phyloP scores from a whole-genome alignment of 2,329 filamentous ascomycete species.

The Aschersonia sp. region DNA sequence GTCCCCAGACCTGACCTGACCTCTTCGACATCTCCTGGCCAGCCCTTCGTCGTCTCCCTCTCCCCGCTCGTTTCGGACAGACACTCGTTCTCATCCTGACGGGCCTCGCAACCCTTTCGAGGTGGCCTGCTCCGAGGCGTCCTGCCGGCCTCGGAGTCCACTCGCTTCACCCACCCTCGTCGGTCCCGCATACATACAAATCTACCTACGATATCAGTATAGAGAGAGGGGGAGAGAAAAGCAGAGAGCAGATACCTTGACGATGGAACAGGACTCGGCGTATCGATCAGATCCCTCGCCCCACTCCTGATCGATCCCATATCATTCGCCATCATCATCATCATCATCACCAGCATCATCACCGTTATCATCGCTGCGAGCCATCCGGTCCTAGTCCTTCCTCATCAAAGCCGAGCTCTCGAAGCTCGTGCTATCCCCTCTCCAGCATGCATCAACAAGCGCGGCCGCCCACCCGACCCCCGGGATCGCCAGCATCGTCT shows the following conservation, averaged over 20 bases:
- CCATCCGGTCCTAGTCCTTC: neutral
- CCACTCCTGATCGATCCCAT: neutral
- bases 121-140: neutral
- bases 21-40: neutral
- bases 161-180: neutral
- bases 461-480: slow-evolving; percentile 53
- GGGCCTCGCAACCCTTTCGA: neutral
- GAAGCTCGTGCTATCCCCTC: slow-evolving; percentile 1
- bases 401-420: slow-evolving; percentile 3
- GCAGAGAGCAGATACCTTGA: neutral
- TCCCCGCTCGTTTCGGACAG: neutral
- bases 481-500: slow-evolving; percentile 55
- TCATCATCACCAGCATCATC: neutral
- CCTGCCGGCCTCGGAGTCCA: neutral
- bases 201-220: neutral
- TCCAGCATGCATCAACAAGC: slow-evolving; percentile 75
- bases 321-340: neutral
- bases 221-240: neutral
- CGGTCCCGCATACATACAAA: neutral
- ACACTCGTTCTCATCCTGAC: neutral
- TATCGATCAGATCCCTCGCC: neutral
- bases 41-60: neutral
- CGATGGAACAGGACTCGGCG: slow-evolving; percentile 4
- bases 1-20: neutral
- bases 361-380: neutral